Evolutionary conservation across 2,329 filamentous ascomycete species (phyloP), one percentile per base, ranked within the genome.

Genomic region (Penicillium sp.): DNA sequence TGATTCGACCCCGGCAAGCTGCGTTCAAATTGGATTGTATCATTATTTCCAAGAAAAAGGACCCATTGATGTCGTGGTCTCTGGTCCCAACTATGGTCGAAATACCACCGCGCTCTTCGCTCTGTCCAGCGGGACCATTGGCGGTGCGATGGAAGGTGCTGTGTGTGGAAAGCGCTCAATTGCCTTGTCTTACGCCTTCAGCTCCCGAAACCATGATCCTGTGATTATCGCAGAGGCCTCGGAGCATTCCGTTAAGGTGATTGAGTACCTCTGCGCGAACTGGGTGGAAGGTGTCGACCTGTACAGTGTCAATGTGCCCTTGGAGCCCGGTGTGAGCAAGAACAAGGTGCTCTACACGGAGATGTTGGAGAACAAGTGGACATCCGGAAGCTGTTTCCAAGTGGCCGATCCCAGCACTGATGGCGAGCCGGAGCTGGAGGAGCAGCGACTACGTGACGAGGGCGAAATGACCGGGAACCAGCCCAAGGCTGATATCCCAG

Each of bases 341-440:
- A 77, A 79, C 46, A 89, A 87, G 70, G 82, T 90, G 4, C 62
- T 93, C n/a, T 95, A 84, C 73, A 91, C 93, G 2, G 74, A 82
- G 52, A 86, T 96, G 78, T 72, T 97, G 61, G 88, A 95, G 71
- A 98, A 97, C 67, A 84, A 85, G 63, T 98, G 93, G 93, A 76
- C 75, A 18, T 77, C 79, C n/a, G 88, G 86, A 3, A 87, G 86
- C 48, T 95, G 89, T 64, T 97, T 96, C 68, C 78, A 89, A 59
- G 90, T 89, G 64, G 77, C 91, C 28, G 83, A 83, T 40, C 78
- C 80, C 9, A 75, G 76, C 3, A 81, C 76, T 18, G 76, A 85
- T 45, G 79, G 82, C 48, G 70, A 72, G 12, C 70, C 77, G 0
- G 81, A 82, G 12, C 78, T 84, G 56, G 83, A 87, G 57, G 90